Evolutionary conservation across 2,329 filamentous ascomycete species (phyloP), one percentile per base, ranked within the genome.

Genomic region (Claviceps capensis): DNA sequence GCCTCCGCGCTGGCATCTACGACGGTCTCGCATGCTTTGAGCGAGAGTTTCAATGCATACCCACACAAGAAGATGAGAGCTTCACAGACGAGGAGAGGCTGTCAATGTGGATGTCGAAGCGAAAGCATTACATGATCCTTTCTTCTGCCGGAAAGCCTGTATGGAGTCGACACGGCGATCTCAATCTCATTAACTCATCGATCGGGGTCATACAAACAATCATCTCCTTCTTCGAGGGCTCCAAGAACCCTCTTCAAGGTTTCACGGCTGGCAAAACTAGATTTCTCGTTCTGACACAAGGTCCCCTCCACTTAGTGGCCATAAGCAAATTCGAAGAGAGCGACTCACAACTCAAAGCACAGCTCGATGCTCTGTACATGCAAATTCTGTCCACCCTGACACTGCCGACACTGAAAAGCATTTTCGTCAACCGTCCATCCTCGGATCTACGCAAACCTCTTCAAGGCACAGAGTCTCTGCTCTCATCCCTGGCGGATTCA

Each of bases 111-210:
- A 93, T 89, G 64, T 81, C 85, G 40, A 97, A 97, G 70, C 76
- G 90, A 56, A 98, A 98, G 68, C 93, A 98, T 68, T 98, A 95
- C 67, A 81, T 98, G 69, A 95, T 98, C 61, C 73, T 98, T 1
- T 97, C 93, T 2, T 91, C 89, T 14, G 91, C 94, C 9, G 93
- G 93, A 19, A 98, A 98, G 66, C 94, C 93, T 11, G 94, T 98
- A 48, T 98, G 91, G 75, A 97, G 89, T 62, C 81, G 94, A 48
- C 91, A 98, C 64, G 93, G 94, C 42, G 88, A 96, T 59, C 78
- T 95, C 58, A 82, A 85, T 51, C 73, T 97, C 44, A 88, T 97
- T 63, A 95, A 94, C 60, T 86, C 86, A 49, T 96, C 93, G 60
- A 91, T 97, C 65, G 93, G 93, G 42, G 85, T 98, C 17, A 84